Conservation (phyloP, 306 rosid species). For the Boehmeria nivea region DNA sequence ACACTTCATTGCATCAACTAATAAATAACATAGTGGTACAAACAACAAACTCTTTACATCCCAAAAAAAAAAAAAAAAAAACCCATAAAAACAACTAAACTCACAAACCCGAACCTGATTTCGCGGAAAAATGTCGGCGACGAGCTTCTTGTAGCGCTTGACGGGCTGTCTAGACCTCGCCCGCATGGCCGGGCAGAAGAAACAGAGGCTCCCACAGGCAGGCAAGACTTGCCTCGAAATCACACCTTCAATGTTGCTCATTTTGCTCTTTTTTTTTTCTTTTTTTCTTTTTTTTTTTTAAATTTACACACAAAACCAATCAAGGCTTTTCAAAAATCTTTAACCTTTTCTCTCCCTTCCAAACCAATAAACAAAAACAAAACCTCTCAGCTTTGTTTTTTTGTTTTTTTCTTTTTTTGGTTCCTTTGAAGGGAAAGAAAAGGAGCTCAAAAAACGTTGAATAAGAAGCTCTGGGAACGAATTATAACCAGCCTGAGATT, state of each 20-base stretch:
- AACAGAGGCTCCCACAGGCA: constrained; percentile 79
- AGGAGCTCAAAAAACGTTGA: constrained; percentile 27
- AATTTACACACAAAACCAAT: neutral
- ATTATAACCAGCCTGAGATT: constrained; percentile 40
- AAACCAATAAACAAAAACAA: constrained; percentile 17
- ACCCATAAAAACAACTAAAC: neutral
- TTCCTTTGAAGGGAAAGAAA: constrained; percentile 62
- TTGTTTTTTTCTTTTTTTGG: constrained; percentile 15
- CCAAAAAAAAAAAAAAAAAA: too few species aligned
- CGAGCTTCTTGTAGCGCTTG: constrained; percentile 98
- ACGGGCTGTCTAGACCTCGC: constrained; percentile 97
- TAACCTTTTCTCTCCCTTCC: constrained; percentile 59
- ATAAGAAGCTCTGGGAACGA: constrained; percentile 30
- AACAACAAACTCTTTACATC: neutral
- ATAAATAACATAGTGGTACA: too few species aligned
- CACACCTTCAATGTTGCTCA: constrained; percentile 70
- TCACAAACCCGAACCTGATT: constrained; percentile 49
- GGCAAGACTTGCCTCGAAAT: constrained; percentile 91
- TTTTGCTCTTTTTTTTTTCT: too few species aligned
- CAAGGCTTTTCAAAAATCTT: constrained; percentile 15
- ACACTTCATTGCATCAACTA: neutral
- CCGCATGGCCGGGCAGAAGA: constrained; percentile 85
- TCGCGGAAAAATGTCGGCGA: constrained; percentile 87
- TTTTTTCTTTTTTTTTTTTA: neutral
- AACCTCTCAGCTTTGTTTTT: too few species aligned